These are phyloP conservation scores for Ceriops zippeliana DNA, from an alignment of 345 rosid species.

Conservation along the genomic window DNA sequence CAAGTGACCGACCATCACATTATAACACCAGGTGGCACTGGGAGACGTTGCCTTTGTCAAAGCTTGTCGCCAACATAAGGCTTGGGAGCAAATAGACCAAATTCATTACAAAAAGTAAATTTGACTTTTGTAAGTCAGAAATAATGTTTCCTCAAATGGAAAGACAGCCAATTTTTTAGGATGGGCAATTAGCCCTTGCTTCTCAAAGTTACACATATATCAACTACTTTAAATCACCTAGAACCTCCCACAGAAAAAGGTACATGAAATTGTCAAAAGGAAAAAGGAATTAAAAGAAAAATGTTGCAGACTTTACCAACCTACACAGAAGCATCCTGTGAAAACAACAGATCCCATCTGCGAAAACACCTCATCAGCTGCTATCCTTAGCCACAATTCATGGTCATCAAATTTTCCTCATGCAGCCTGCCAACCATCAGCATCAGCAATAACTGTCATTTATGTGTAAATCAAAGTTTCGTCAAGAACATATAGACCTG, in stretches of 20 bases:
- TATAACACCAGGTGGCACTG: no score
- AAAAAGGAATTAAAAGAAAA: neutral
- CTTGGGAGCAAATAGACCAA: neutral
- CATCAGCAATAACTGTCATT: neutral
- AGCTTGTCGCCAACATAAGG: neutral
- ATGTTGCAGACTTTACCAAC: conserved; percentile 20
- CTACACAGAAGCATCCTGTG: conserved; percentile 16
- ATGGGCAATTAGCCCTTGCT: conserved; percentile 26
- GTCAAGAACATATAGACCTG: conserved; percentile 17
- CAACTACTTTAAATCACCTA: conserved; percentile 23
- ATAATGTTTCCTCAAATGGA: conserved; percentile 24
- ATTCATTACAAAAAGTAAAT: conserved; percentile 11
- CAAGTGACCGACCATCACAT: no score
- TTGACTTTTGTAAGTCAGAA: conserved; percentile 27
- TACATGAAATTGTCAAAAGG: conserved; percentile 13
- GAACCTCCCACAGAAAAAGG: conserved; percentile 6
- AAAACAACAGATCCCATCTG: conserved; percentile 5
- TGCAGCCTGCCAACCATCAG: conserved; percentile 6
- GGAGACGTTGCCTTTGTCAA: no score
- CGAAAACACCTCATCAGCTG: conserved; percentile 14
- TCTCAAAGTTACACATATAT: conserved; percentile 26
- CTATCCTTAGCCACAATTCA: conserved; percentile 11
- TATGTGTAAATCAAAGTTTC: conserved; percentile 7
- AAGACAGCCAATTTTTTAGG: conserved; percentile 14
- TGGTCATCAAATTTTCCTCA: neutral